Evolutionary conservation across 1,139 yeast species (phyloP).

Genomic region (Petasospora fabianii): DNA sequence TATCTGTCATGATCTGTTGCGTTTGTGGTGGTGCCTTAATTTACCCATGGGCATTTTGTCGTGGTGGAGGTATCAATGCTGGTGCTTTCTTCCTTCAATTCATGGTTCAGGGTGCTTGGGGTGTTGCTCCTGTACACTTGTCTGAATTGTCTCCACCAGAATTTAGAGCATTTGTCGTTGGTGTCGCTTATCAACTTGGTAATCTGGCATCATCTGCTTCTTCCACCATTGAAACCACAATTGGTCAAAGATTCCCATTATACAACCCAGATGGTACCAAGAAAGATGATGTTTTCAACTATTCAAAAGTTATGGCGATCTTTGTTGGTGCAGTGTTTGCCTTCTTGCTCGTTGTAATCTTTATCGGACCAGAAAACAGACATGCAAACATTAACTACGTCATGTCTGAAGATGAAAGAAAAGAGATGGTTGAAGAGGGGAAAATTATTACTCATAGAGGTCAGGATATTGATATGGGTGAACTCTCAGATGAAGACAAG

Average conservation of each 20-base stretch:
- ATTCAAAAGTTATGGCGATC: slow-evolving; percentile 73
- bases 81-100: slow-evolving; percentile 77
- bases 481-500: neutral
- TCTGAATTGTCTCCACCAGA: slow-evolving; percentile 76
- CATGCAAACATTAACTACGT: slow-evolving; percentile 28
- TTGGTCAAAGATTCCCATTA: slow-evolving; percentile 65
- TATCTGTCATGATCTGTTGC: slow-evolving; percentile 55
- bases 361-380: slow-evolving; percentile 74
- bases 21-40: slow-evolving; percentile 63
- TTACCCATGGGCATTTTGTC: slow-evolving; percentile 69
- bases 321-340: slow-evolving; percentile 78
- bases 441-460: slow-evolving; percentile 13
- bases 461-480: neutral
- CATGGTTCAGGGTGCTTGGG: slow-evolving; percentile 88
- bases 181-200: slow-evolving; percentile 78
- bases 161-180: slow-evolving; percentile 63
- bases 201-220: slow-evolving; percentile 79
- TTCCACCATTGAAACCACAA: slow-evolving; percentile 73
- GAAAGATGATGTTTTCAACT: slow-evolving; percentile 37
- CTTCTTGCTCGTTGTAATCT: slow-evolving; percentile 50
- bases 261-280: slow-evolving; percentile 32
- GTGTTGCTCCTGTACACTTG: slow-evolving; percentile 75
- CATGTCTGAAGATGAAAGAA: slow-evolving; percentile 6
- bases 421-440: slow-evolving; percentile 15
- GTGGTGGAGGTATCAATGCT: slow-evolving; percentile 59